Conservation (phyloP, 2,329 filamentous ascomycete genomes). For the Trichophyton verrucosum region DNA sequence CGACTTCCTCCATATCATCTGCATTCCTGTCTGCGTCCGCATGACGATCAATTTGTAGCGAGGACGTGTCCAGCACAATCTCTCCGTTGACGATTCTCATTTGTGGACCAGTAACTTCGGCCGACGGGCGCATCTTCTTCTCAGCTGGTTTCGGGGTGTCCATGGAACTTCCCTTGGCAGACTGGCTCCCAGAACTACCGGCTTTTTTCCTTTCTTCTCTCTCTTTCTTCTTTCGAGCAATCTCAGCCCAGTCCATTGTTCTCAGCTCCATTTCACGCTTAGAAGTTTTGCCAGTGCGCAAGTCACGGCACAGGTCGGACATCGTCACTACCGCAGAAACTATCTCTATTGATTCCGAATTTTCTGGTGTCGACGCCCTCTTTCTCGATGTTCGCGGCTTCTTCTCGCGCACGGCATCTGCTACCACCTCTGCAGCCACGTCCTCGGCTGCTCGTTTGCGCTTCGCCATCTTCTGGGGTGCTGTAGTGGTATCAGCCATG, state of each 20-base stretch:
- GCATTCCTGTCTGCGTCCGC: constrained; percentile 39
- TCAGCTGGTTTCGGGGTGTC: background rate
- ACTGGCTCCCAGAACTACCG: constrained; percentile 2
- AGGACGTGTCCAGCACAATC: constrained; percentile 42
- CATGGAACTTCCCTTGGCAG: background rate
- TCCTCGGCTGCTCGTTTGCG: constrained; percentile 14
- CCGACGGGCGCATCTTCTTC: background rate
- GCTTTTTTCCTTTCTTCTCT: constrained; percentile 22
- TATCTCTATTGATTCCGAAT: constrained; percentile 39
- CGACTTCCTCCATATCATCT: constrained; percentile 34
- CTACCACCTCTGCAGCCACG: constrained; percentile 16
- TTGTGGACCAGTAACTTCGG: constrained; percentile 30
- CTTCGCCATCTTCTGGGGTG: constrained; percentile 5
- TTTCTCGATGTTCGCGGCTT: constrained; percentile 22
- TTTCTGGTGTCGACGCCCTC: constrained; percentile 36
- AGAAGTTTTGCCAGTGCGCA: constrained; percentile 44
- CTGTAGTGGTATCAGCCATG: background rate
- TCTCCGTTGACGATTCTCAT: constrained; percentile 46
- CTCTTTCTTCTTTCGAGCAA: constrained; percentile 32
- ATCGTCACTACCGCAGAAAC: constrained; percentile 44
- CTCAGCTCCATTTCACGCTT: constrained; percentile 46
- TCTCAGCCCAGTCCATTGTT: constrained; percentile 44
- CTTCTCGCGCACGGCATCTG: constrained; percentile 15
- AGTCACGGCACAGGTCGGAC: constrained; percentile 44
- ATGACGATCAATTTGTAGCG: constrained; percentile 44